Conservation (phyloP, 108 stramenopile species). For the Nitzschia sp. region DNA sequence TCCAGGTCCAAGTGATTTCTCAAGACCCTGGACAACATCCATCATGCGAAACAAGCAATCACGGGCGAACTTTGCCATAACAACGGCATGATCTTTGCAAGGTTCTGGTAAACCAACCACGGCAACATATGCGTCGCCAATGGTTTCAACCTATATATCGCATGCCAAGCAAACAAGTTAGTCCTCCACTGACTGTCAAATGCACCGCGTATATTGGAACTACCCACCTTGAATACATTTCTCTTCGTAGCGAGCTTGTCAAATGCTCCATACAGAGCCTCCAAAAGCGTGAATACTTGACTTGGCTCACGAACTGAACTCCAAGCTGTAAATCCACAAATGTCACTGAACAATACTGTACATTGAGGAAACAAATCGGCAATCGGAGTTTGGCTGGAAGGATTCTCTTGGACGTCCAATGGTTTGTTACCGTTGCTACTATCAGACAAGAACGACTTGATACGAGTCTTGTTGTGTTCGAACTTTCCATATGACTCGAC, state of each 20-base stretch:
- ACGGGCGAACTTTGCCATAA: constrained; percentile 18
- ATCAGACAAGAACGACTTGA: constrained; percentile 16
- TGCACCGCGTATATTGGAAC: not conserved
- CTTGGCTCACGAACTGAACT: constrained; percentile 45
- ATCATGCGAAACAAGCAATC: constrained; percentile 11
- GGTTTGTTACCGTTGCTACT: not conserved
- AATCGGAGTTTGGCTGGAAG: constrained; percentile 25
- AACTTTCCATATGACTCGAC: constrained; percentile 9
- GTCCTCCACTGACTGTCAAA: not conserved
- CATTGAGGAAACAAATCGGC: constrained; percentile 58
- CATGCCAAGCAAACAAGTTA: not conserved
- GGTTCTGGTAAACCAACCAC: constrained; percentile 17
- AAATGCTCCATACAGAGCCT: constrained; percentile 54
- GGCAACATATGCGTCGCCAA: constrained; percentile 16
- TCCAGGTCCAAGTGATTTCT: constrained; percentile 12
- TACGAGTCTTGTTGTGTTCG: constrained; percentile 6
- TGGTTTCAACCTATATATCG: not conserved
- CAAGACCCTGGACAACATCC: not conserved
- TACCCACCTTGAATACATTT: constrained; percentile 23
- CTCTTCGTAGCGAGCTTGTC: constrained; percentile 37
- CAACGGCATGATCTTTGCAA: constrained; percentile 13
- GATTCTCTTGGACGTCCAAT: not conserved
- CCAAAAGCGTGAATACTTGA: constrained; percentile 56
- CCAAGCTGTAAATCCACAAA: constrained; percentile 60
- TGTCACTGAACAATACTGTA: constrained; percentile 38